Conservation (phyloP, 306 rosid genomes). For the Cucumis cinereus region DNA sequence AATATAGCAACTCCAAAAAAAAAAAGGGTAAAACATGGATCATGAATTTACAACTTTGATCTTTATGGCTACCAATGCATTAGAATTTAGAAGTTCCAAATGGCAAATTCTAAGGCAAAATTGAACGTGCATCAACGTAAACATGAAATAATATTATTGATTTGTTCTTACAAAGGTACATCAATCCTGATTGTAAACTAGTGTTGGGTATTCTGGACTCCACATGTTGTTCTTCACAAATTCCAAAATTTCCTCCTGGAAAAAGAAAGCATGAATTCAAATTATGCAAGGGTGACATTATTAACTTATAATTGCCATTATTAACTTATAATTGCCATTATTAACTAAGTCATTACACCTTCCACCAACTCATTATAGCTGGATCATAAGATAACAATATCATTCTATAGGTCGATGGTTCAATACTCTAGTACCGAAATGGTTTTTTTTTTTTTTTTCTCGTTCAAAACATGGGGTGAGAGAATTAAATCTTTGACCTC, state of each 20-base stretch:
- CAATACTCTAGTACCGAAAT: not conserved
- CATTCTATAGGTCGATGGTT: not conserved
- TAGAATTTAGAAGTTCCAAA: not conserved
- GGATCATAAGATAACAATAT: too few relatives aligned
- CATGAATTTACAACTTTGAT: not conserved
- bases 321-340: not conserved
- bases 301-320: not conserved
- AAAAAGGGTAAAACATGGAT: not conserved
- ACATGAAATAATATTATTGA: not conserved
- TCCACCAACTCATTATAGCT: too few relatives aligned
- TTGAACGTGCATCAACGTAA: not conserved
- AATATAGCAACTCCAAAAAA: not conserved
- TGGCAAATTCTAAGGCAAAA: not conserved
- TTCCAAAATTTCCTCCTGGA: slow-evolving; percentile 62
- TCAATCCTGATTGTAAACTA: slow-evolving; percentile 68
- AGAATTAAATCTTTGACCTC: too few relatives aligned
- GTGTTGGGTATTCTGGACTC: slow-evolving; percentile 77
- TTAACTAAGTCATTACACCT: not conserved
- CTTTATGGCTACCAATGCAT: not conserved
- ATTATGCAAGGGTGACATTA: not conserved
- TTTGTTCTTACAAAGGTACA: not conserved
- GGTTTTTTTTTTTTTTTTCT: too few relatives aligned
- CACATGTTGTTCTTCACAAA: slow-evolving; percentile 74
- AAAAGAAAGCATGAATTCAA: not conserved
- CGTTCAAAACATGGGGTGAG: too few relatives aligned